Evolutionary conservation across 1,284 basidiomycete genomes (phyloP).

Genomic region (Puccinia novopanici): DNA sequence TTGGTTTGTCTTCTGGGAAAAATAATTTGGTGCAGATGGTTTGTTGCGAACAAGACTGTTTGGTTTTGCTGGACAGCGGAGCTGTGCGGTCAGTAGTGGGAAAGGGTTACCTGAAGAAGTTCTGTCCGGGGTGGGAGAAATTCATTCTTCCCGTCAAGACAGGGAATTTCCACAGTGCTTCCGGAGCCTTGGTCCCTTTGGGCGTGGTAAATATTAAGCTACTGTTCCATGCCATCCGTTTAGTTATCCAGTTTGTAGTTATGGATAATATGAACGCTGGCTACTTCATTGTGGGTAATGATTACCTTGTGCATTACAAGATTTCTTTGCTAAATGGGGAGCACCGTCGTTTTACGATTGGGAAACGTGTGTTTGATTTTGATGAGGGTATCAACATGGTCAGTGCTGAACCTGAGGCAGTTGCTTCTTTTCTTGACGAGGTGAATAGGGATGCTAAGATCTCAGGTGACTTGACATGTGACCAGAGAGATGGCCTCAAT

Average conservation of each 20-base stretch:
- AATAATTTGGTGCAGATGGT: background rate
- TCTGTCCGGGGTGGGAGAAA: background rate
- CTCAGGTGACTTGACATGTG: no score
- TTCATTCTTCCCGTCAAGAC: background rate
- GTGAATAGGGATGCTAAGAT: no score
- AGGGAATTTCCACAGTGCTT: background rate
- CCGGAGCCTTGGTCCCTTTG: background rate
- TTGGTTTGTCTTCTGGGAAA: background rate
- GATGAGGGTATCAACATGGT: background rate
- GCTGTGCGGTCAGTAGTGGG: background rate
- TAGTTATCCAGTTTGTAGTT: background rate
- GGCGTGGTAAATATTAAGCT: background rate
- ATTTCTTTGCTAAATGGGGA: background rate
- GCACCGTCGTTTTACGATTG: background rate
- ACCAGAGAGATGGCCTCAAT: no score
- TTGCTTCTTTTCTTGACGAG: no score
- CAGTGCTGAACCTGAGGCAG: background rate
- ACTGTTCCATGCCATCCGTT: background rate
- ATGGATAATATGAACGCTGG: background rate
- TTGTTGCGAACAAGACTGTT: background rate
- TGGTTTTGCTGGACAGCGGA: no score
- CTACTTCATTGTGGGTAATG: background rate
- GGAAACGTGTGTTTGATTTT: background rate
- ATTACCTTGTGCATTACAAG: conserved; percentile 9
- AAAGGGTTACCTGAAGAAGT: background rate